Conservation (phyloP, 106 monocot genomes). For the Amphibolis antarctica region DNA sequence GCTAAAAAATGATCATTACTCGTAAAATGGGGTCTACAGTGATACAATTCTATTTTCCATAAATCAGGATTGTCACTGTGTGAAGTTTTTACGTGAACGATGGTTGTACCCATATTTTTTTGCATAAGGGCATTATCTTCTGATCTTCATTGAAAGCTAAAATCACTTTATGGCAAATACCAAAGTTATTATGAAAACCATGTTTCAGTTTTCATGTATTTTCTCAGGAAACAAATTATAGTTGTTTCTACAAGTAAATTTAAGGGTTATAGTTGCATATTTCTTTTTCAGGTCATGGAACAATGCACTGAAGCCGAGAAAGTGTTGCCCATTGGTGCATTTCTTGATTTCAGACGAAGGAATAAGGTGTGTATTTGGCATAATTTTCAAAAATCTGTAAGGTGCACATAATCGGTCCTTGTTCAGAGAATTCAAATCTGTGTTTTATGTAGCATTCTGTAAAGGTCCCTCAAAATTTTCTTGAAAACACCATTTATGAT, state of each 20-base stretch:
- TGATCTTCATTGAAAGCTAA: too few species aligned
- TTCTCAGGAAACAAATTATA: background rate
- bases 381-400: background rate
- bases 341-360: constrained; percentile 75
- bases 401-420: background rate
- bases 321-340: constrained; percentile 48
- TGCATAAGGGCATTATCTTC: too few species aligned
- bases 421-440: background rate
- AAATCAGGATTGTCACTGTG: too few species aligned
- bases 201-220: background rate
- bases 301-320: constrained; percentile 77
- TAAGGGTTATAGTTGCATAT: background rate
- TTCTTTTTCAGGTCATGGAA: constrained; percentile 63
- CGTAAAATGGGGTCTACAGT: too few species aligned
- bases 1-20: too few species aligned
- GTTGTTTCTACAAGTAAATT: background rate
- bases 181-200: too few species aligned
- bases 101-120: too few species aligned
- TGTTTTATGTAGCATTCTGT: background rate
- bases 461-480: too few species aligned
- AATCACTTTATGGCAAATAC: too few species aligned
- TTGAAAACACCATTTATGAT: too few species aligned
- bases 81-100: too few species aligned
- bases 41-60: too few species aligned
- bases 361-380: constrained; percentile 43